phyloP scores from a whole-genome alignment of 768 basidiomycete species.

The Pholiota molesta region DNA sequence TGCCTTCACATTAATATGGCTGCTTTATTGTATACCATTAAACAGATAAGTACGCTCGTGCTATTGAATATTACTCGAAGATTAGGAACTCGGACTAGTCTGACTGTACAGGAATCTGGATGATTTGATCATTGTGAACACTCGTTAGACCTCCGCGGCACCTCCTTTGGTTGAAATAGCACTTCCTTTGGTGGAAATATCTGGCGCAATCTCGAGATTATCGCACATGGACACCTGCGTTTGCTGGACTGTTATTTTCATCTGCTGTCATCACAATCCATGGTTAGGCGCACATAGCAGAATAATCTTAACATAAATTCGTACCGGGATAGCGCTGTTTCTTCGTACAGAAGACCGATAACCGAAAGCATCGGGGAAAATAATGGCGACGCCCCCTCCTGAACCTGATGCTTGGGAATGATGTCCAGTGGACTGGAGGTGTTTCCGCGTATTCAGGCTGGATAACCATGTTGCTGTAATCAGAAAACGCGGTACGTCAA shows the following conservation, averaged over 20 bases:
- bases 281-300: background rate
- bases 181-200: background rate
- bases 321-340: background rate
- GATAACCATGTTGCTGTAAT: background rate
- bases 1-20: no score
- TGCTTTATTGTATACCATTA: no score
- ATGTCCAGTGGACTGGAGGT: background rate
- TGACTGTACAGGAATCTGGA: background rate
- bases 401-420: background rate
- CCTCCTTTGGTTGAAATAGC: background rate
- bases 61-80: no score
- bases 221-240: background rate
- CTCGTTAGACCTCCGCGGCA: background rate
- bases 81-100: no score
- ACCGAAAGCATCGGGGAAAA: background rate
- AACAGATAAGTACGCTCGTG: no score
- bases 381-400: background rate
- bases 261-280: background rate
- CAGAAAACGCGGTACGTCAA: background rate
- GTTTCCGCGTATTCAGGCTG: background rate
- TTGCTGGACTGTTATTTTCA: background rate
- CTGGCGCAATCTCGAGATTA: background rate
- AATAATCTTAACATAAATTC: background rate
- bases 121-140: background rate
- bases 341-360: background rate